Evolutionary conservation across 768 basidiomycete species (phyloP), one percentile per base, ranked within the genome.

Genomic region (Russula brevipes): DNA sequence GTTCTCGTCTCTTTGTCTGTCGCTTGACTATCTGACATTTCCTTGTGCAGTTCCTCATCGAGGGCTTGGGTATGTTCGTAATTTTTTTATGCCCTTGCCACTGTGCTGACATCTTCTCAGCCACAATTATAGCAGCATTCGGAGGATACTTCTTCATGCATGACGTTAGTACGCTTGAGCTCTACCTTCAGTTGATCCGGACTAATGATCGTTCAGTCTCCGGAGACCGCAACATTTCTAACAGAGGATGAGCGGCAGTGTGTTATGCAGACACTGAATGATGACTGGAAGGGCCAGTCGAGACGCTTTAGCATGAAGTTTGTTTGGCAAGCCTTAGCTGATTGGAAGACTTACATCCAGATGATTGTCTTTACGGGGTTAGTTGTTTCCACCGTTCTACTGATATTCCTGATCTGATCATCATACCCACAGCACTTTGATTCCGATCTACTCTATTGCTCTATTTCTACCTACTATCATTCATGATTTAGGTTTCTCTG

Each of bases 401-500:
- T 31, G 17, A 6, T 45, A 5, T 45, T 46, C n/a, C 19, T 6
- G 12, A 24, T 31, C 36, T 42, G 50, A 12, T 52, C 42, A 24
- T n/a, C 12, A 49, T 31, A 24, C 49, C 42, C 11, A 65, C 38
- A 80, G 77, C 33, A 65, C 81, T 5, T 73, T 83, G 50, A 63
- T 81, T 33, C 78, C 83, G 11, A 68, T 80, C 45, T 83, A 81
- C 53, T 73, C 78, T 3, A 73, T 82, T 51, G 68, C 76, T 1
- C 69, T 77, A 31, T 77, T 77, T 67, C 61, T 72, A 5, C 75
- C 75, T 3, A 73, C 73, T 12, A 74, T 76, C 57, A 72, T 76
- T 60, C 69, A 69, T 36, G 66, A 70, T 4, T 68, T 82, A 3
- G 81, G 84, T 7, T 85, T 73, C 72, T 75, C 78, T 4, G 77